Evolutionary conservation across 2,329 filamentous ascomycete genomes (phyloP).

Genomic region (Bipolaris zeicola): DNA sequence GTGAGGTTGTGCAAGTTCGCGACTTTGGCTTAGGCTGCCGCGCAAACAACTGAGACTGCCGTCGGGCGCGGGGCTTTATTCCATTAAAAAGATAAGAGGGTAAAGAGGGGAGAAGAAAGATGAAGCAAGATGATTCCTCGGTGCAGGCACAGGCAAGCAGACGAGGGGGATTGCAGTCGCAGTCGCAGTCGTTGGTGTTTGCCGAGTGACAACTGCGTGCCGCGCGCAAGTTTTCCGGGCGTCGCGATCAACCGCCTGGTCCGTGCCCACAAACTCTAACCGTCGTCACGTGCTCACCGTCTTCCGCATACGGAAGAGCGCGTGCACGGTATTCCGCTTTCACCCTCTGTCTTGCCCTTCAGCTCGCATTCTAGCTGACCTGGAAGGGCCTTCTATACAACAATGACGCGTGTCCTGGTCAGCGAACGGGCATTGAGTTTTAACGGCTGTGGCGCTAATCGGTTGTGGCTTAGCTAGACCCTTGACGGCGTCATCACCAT

Average conservation of each 20-base stretch:
- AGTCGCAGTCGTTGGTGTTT: slow-evolving; percentile 18
- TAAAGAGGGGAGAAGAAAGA: background rate
- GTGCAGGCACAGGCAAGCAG: slow-evolving; percentile 9
- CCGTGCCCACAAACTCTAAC: slow-evolving; percentile 11
- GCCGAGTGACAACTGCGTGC: slow-evolving; percentile 19
- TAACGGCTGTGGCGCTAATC: slow-evolving; percentile 20
- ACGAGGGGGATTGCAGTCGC: slow-evolving; percentile 12
- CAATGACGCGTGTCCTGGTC: slow-evolving; percentile 1
- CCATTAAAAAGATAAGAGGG: slow-evolving; percentile 26
- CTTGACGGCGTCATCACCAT: slow-evolving; percentile 28
- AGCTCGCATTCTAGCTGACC: background rate
- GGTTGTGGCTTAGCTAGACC: slow-evolving; percentile 23
- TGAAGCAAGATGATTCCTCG: slow-evolving; percentile 1
- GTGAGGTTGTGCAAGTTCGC: slow-evolving; percentile 25
- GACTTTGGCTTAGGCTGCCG: slow-evolving; percentile 29
- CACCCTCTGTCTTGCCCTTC: background rate
- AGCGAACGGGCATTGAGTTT: background rate
- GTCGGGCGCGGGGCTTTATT: slow-evolving; percentile 20
- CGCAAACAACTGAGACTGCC: slow-evolving; percentile 19
- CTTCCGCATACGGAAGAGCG: background rate
- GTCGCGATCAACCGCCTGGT: slow-evolving; percentile 26
- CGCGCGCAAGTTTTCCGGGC: slow-evolving; percentile 19
- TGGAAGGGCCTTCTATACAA: background rate
- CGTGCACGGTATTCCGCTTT: background rate
- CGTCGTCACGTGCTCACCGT: slow-evolving; percentile 7